Evolutionary conservation across 2,329 filamentous ascomycete genomes (phyloP), one percentile per base, ranked within the genome.

Genomic region (Cytospora piceicola): DNA sequence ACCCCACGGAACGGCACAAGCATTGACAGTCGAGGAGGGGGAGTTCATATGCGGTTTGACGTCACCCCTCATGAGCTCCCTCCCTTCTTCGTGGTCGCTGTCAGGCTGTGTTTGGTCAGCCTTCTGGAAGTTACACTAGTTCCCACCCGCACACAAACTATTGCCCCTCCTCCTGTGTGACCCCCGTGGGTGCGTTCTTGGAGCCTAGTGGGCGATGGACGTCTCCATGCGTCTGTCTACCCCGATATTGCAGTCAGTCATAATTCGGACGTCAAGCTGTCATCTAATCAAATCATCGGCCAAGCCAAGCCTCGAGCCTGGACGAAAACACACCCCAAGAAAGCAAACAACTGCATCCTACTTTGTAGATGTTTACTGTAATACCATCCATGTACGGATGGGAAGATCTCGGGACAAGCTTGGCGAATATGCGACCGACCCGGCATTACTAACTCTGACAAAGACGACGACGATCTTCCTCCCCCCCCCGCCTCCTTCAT

Each of bases 11-110:
- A 34, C 20, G n/a, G 54, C 30, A 20, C 53, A 61, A 61, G 29
- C 57, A 29, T n/a, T 22, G n/a, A 46, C 39, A 17, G 22, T 17
- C 22, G n/a, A 34, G 34, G 20, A 6, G 20, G 34, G 20, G 20
- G 20, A 42, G 46, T 32, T 36, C 27, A 29, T 29, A 64, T 61
- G 65, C 53, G 29, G 9, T 54, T 63, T 67, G 65, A 67, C 65
- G 65, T 67, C 62, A 67, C 65, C 49, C 36, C 22, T 54, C 42
- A 39, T 46, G 36, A 52, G 32, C 52, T 58, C n/a, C 42, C 12
- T 39, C 39, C 39, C 57, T 4, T 59, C 27, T 49, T 34, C 5
- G 27, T 29, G 27, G 3, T 29, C 22, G 53, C n/a, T n/a, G n/a
- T n/a, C n/a, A n/a, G n/a, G n/a, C n/a, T 56, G 39, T 61, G 39